These are phyloP conservation scores for Durusdinium trenchii DNA, from an alignment of 73 alveolate species.

Conservation along the genomic window DNA sequence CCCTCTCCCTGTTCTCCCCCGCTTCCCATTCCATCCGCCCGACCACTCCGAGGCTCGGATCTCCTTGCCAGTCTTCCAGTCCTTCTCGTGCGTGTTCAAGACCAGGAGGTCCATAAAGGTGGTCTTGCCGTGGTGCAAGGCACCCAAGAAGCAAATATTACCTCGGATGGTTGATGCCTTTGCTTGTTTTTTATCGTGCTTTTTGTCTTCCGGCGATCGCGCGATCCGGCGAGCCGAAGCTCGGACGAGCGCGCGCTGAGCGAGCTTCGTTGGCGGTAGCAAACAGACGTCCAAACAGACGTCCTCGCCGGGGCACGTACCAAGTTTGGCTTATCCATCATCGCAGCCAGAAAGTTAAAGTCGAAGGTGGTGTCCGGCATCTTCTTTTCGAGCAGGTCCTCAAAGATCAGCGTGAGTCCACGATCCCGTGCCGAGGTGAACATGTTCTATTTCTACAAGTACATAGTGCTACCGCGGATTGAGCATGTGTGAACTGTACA, in stretches of 20 bases:
- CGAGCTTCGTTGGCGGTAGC: not conserved
- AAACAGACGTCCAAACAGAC: not conserved
- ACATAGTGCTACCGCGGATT: too few relatives aligned
- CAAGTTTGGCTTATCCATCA: constrained; percentile 98
- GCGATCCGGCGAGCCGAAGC: not conserved
- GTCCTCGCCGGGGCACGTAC: constrained; percentile 96
- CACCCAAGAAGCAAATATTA: constrained; percentile 99
- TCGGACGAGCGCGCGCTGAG: not conserved
- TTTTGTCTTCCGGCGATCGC: not conserved
- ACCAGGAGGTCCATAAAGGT: constrained; percentile 99
- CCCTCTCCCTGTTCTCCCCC: not conserved
- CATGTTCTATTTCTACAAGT: too few relatives aligned
- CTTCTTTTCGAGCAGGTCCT: constrained; percentile 97
- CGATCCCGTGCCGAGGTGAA: too few relatives aligned
- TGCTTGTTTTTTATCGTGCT: not conserved
- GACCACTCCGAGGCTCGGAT: constrained; percentile 85
- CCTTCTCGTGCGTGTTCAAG: constrained; percentile 98
- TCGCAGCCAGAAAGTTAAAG: constrained; percentile 98
- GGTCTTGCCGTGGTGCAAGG: constrained; percentile 99
- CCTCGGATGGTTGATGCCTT: not conserved
- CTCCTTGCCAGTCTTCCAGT: constrained; percentile 97
- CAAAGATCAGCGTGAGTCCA: not conserved
- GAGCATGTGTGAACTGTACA: too few relatives aligned
- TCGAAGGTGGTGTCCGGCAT: constrained; percentile 98
- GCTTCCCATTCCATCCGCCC: not conserved